Conservation (phyloP, 352 stramenopile genomes). For the Phytophthora chlamydospora region DNA sequence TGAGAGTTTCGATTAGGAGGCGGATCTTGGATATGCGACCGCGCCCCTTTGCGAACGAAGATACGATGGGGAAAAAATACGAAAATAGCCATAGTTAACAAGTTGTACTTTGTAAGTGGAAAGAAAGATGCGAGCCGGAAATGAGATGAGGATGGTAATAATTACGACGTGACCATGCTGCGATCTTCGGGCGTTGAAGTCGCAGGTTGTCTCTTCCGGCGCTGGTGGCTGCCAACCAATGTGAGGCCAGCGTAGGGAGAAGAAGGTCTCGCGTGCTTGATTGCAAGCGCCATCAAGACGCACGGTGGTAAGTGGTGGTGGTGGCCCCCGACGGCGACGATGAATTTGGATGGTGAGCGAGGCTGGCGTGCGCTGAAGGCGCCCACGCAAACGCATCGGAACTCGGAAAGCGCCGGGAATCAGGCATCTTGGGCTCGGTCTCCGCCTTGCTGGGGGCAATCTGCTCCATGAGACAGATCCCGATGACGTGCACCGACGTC, state of each 20-base stretch:
- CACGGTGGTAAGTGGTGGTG: no score
- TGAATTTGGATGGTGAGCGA: conserved; percentile 16
- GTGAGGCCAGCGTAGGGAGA: background rate
- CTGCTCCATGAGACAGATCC: conserved; percentile 15
- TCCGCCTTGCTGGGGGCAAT: conserved; percentile 7
- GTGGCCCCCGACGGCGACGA: background rate
- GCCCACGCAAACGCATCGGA: conserved; percentile 6
- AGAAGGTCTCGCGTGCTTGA: no score
- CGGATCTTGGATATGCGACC: conserved; percentile 15
- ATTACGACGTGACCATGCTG: conserved; percentile 17
- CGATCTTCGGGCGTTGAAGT: conserved; percentile 33
- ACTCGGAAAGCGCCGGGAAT: background rate
- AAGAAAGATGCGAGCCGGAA: background rate
- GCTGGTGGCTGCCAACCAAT: conserved; percentile 19
- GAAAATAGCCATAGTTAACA: conserved; percentile 1
- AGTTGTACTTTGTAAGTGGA: conserved; percentile 2
- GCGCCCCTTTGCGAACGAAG: conserved; percentile 13
- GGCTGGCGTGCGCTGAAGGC: conserved; percentile 10
- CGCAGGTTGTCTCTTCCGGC: conserved; percentile 1
- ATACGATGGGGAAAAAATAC: conserved; percentile 17
- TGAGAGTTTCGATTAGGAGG: conserved; percentile 5
- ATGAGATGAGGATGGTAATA: conserved; percentile 15
- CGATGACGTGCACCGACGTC: no score
- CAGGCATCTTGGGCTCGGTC: background rate
- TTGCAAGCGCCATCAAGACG: no score